Conservation (phyloP, 2,329 filamentous ascomycete genomes). For the Dichotomopilus funicola region DNA sequence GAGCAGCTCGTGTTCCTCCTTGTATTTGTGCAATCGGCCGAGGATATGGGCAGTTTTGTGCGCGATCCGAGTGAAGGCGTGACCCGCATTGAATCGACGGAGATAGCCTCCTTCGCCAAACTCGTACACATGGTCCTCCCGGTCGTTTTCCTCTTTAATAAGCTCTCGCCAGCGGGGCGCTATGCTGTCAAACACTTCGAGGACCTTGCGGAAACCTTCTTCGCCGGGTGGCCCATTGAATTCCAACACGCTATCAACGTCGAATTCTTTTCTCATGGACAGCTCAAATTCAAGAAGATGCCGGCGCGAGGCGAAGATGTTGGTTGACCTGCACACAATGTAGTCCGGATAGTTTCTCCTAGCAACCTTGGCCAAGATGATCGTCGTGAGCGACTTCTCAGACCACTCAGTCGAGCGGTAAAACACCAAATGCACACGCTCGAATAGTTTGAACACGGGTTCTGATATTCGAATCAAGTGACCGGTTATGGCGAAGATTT, state of each 20-base stretch:
- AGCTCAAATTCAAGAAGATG: slow-evolving; percentile 84
- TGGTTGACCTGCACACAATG: slow-evolving; percentile 80
- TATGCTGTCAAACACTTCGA: slow-evolving; percentile 66
- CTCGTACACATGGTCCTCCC: slow-evolving; percentile 71
- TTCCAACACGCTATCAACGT: slow-evolving; percentile 76
- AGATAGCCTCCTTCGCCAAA: slow-evolving; percentile 84
- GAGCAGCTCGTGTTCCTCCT: slow-evolving; percentile 67
- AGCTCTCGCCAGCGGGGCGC: slow-evolving; percentile 75
- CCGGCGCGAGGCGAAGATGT: slow-evolving; percentile 73
- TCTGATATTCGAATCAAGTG: slow-evolving; percentile 77
- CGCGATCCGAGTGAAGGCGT: slow-evolving; percentile 87
- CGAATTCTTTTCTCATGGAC: slow-evolving; percentile 72
- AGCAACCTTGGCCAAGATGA: slow-evolving; percentile 88
- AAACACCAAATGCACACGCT: slow-evolving; percentile 91
- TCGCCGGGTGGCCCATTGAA: slow-evolving; percentile 64
- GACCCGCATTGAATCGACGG: slow-evolving; percentile 80
- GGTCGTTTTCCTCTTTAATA: slow-evolving; percentile 66
- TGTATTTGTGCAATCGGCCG: slow-evolving; percentile 74
- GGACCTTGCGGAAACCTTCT: slow-evolving; percentile 58
- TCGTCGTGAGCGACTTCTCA: slow-evolving; percentile 89
- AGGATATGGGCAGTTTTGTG: slow-evolving; percentile 79
- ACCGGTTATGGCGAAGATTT: slow-evolving; percentile 71
- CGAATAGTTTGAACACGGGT: slow-evolving; percentile 71
- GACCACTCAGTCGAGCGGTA: slow-evolving; percentile 96
- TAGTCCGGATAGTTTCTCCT: slow-evolving; percentile 83